A percentile compares a stretch with the other conserved stretches of the same genome.
Evolutionary conservation across 2,329 filamentous ascomycete genomes (phyloP).

Genomic region (Scolecobasidium constrictum): DNA sequence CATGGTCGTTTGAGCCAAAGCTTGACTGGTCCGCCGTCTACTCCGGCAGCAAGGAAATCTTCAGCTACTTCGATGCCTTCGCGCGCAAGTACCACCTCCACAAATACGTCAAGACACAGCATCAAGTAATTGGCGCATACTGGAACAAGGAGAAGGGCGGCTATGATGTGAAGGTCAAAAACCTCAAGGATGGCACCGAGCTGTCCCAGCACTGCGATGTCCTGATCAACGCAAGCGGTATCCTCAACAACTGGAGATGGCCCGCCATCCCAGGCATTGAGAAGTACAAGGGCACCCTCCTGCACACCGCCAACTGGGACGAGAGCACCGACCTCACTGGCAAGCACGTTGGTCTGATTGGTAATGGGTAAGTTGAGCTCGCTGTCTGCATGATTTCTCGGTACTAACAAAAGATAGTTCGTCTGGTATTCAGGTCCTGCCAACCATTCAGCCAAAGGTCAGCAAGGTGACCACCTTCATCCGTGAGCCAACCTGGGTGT

Average conservation of each 20-base stretch:
- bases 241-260: conserved; percentile 42
- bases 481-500: conserved; percentile 40
- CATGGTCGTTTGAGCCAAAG: conserved; percentile 38
- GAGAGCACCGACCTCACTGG: conserved; percentile 35
- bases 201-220: conserved; percentile 35
- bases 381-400: conserved; percentile 14
- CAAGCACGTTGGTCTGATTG: conserved; percentile 43
- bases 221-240: conserved; percentile 37
- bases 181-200: conserved; percentile 18
- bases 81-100: conserved; percentile 27
- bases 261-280: conserved; percentile 41
- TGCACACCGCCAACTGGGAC: conserved; percentile 48
- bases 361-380: conserved; percentile 29
- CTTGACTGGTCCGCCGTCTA: conserved; percentile 33
- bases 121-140: conserved; percentile 21
- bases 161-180: conserved; percentile 25
- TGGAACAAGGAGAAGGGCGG: conserved; percentile 27
- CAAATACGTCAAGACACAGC: conserved; percentile 24
- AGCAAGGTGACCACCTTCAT: conserved; percentile 39
- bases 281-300: conserved; percentile 40
- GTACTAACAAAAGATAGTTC: conserved; percentile 29
- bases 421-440: conserved; percentile 43
- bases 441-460: conserved; percentile 33
- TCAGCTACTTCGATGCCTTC: conserved; percentile 31
- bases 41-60: conserved; percentile 31